Evolutionary conservation across 2,329 filamentous ascomycete genomes (phyloP).

Genomic region (Whalleya microplaca): DNA sequence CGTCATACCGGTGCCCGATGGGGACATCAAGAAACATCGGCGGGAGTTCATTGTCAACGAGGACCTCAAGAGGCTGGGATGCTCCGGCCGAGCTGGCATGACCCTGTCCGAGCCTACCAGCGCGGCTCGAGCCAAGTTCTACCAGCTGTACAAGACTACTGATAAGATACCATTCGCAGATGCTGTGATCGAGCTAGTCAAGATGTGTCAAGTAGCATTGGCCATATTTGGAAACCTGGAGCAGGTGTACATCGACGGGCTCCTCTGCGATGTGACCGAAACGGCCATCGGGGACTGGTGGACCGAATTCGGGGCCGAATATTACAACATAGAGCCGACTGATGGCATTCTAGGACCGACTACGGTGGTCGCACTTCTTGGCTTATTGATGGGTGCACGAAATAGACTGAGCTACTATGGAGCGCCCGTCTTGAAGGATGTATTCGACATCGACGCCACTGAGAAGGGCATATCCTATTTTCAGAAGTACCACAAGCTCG

Average conservation of each 20-base stretch:
- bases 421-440: conserved; percentile 85
- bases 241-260: conserved; percentile 86
- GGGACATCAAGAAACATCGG: conserved; percentile 79
- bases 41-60: conserved; percentile 93
- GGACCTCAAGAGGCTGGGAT: conserved; percentile 87
- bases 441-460: conserved; percentile 81
- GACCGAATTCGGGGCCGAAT: conserved; percentile 88
- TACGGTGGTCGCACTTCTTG: conserved; percentile 85
- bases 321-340: conserved; percentile 89
- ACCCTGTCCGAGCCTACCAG: conserved; percentile 76
- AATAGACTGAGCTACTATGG: conserved; percentile 86
- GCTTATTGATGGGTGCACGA: conserved; percentile 84
- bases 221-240: conserved; percentile 86
- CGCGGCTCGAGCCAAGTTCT: conserved; percentile 88
- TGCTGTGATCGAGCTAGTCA: conserved; percentile 86
- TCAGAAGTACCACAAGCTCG: conserved; percentile 84
- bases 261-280: conserved; percentile 93
- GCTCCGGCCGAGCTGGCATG: conserved; percentile 85
- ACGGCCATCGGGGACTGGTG: conserved; percentile 92
- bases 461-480: conserved; percentile 87
- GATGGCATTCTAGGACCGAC: conserved; percentile 93
- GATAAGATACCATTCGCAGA: conserved; percentile 78
- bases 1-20: conserved; percentile 87
- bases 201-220: conserved; percentile 86
- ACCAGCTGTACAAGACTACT: conserved; percentile 85